A percentile compares a stretch with the other conserved stretches of the same genome.
These are phyloP conservation scores for Komagataella pastoris DNA, from an alignment of 805 yeast genomes.

Conservation along the genomic window DNA sequence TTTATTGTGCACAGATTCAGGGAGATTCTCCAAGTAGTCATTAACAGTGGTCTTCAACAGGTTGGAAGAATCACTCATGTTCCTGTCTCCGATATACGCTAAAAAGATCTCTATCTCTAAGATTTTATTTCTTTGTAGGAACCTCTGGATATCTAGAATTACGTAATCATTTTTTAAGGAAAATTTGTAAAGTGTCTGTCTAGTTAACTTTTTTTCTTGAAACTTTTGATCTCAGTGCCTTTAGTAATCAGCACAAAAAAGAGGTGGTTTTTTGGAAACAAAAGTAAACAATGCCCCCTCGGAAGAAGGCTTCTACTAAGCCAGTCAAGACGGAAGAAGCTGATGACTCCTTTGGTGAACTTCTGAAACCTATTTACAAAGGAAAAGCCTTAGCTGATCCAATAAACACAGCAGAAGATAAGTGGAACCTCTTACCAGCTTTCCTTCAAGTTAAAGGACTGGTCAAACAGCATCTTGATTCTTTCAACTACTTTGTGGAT, in stretches of 20 bases:
- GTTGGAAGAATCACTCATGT: neutral
- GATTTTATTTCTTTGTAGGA: neutral
- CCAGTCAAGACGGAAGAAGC: conserved; percentile 21
- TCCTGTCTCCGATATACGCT: neutral
- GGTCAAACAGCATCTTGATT: conserved; percentile 94
- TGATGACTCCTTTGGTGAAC: conserved; percentile 47
- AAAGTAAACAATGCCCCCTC: neutral
- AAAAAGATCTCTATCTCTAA: neutral
- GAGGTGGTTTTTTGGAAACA: neutral
- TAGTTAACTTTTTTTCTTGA: neutral
- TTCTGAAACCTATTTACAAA: conserved; percentile 67
- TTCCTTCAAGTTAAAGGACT: conserved; percentile 90
- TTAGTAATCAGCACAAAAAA: neutral
- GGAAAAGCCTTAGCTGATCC: conserved; percentile 84
- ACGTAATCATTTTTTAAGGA: neutral
- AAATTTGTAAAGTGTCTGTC: no score
- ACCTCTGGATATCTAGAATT: neutral
- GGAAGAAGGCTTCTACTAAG: neutral
- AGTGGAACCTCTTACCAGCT: conserved; percentile 95
- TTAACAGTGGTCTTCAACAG: conserved; percentile 63
- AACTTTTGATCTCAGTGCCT: neutral
- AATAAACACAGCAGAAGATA: conserved; percentile 84
- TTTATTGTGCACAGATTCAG: conserved; percentile 73
- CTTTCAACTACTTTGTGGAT: conserved; percentile 95
- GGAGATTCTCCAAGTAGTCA: conserved; percentile 81